phyloP scores from a whole-genome alignment of 345 rosid genomes.

The Pugionium dolabratum region DNA sequence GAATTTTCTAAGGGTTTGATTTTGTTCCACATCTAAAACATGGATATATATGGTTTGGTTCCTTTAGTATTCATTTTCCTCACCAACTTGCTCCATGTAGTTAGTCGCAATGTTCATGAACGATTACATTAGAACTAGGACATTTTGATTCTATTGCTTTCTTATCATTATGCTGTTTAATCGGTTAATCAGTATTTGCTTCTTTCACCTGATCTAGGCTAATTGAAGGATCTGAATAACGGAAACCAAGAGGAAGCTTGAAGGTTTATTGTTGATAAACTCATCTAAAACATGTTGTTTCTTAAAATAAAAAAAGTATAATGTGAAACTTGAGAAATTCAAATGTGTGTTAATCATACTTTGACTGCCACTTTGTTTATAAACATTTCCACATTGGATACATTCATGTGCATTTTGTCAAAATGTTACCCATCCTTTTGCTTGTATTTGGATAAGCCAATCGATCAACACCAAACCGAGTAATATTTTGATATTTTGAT shows the following conservation, averaged over 20 bases:
- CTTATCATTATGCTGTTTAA: background rate
- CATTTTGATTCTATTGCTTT: background rate
- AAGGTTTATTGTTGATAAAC: background rate
- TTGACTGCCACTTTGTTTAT: too few relatives aligned
- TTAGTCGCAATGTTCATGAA: background rate
- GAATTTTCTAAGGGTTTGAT: background rate
- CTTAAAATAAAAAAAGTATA: too few relatives aligned
- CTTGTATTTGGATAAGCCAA: too few relatives aligned
- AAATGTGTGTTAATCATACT: too few relatives aligned
- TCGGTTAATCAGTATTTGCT: background rate
- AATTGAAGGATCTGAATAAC: background rate
- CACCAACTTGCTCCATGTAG: background rate
- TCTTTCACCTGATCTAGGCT: slow-evolving; percentile 18
- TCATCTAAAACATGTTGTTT: too few relatives aligned
- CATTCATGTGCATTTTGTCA: too few relatives aligned
- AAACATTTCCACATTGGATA: too few relatives aligned
- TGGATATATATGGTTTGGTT: slow-evolving; percentile 12
- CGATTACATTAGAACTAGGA: too few relatives aligned
- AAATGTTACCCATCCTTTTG: too few relatives aligned
- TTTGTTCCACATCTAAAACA: background rate
- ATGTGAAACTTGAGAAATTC: too few relatives aligned
- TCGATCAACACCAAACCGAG: too few relatives aligned
- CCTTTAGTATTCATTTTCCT: background rate
- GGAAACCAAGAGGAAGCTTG: slow-evolving; percentile 1
- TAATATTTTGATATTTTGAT: too few relatives aligned